Evolutionary conservation across 2,329 filamentous ascomycete genomes (phyloP).

Genomic region (Coleophoma cylindrospora): DNA sequence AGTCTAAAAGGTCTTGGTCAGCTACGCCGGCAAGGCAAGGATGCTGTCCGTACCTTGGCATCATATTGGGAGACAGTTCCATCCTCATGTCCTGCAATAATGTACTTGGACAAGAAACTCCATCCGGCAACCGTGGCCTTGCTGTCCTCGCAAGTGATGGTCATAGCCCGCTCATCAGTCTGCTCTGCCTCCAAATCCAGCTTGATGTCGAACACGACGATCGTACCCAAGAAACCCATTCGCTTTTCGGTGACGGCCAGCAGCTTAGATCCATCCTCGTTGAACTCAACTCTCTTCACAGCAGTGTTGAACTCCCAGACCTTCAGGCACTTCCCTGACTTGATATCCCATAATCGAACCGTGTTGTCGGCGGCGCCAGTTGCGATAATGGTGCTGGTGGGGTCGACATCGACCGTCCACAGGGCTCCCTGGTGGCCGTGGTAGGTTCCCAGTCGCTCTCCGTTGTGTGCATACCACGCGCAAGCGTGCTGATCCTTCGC

Average conservation of each 20-base stretch:
- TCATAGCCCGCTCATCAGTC: slow-evolving; percentile 73
- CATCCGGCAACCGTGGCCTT: slow-evolving; percentile 97
- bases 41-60: slow-evolving; percentile 59
- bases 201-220: slow-evolving; percentile 87
- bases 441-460: slow-evolving; percentile 95
- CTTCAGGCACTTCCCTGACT: slow-evolving; percentile 89
- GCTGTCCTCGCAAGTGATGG: slow-evolving; percentile 90
- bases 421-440: slow-evolving; percentile 95
- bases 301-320: slow-evolving; percentile 96
- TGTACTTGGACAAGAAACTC: slow-evolving; percentile 92
- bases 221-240: slow-evolving; percentile 92
- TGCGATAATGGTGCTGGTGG: slow-evolving; percentile 84
- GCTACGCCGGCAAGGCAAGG: not conserved
- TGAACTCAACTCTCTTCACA: slow-evolving; percentile 97
- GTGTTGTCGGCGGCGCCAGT: slow-evolving; percentile 98
- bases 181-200: slow-evolving; percentile 80
- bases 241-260: slow-evolving; percentile 97
- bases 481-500: slow-evolving; percentile 96
- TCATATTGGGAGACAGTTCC: slow-evolving; percentile 89
- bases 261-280: slow-evolving; percentile 83
- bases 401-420: slow-evolving; percentile 97
- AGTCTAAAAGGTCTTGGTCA: slow-evolving; percentile 39
- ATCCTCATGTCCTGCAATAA: slow-evolving; percentile 96
- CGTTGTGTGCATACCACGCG: slow-evolving; percentile 96
- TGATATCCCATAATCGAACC: slow-evolving; percentile 93